Base-by-base conservation (phyloP, 495 filamentous ascomycete species). In the Aspergillus sclerotioniger region DNA sequence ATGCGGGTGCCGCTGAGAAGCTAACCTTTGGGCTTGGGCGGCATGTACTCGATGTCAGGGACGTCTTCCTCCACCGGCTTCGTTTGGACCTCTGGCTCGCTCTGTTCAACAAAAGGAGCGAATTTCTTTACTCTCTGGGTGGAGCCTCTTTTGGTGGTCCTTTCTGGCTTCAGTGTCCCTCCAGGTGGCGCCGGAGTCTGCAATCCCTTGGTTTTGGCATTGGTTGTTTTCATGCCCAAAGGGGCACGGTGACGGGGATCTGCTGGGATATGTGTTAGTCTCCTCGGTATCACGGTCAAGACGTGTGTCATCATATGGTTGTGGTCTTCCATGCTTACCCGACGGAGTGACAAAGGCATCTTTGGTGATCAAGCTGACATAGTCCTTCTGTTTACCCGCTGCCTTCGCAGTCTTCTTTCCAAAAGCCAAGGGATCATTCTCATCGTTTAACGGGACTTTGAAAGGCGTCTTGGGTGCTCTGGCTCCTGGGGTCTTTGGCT, bases 201-300 rank as follows among this genome's bases (percentile, higher is more conserved):
- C 37, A 86, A 80, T 5, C 81, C 81, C 65, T 80, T 89, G 51
- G 89, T 81, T 76, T 94, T 97, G 41, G 89, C 90, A 73, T 99
- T 99, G 44, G 94, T 97, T 0, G 93, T 98, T 73, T 99, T 99
- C 77, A 87, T 81, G 37, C 95, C 95, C 51, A 97, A 74, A 4
- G 90, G 87, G 39, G 94, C 92, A 59, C 91, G 86, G 47, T 81
- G 88, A 41, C 85, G 84, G 47, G 86, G 82, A 45, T 81, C 89
- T 90, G 57, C 21, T 46, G 55, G 29, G 37, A 45, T 16, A 51
- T 19, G 21, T 7, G 60, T 80, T 62, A 77, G 76, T 56, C 17
- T 10, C 31, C 29, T 28, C 32, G 17, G 8, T 19, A 20, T 12
- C 13, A 15, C 16, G 51, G 25, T 16, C 10, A 12, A 28, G 25